These are phyloP conservation scores for Nicotiana knightiana DNA, from an alignment of 257 asterid genomes.

Conservation along the genomic window DNA sequence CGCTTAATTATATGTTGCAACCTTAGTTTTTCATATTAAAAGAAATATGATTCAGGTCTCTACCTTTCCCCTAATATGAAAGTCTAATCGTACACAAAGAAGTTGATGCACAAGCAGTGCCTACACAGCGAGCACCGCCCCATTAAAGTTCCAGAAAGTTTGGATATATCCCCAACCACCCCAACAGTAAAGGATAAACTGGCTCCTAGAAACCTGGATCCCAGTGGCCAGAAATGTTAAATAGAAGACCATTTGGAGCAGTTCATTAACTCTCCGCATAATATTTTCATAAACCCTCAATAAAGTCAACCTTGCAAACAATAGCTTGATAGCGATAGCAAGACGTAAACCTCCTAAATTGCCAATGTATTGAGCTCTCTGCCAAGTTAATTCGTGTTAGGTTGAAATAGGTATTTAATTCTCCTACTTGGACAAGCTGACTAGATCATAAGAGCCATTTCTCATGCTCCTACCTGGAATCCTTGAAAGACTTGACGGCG, in stretches of 20 bases:
- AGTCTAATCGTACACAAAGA: neutral
- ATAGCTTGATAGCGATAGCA: neutral
- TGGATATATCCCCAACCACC: neutral
- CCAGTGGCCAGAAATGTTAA: neutral
- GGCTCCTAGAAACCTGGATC: neutral
- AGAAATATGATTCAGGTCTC: neutral
- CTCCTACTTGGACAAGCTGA: neutral
- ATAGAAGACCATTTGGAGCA: neutral
- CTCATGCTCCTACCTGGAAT: slow-evolving; percentile 58
- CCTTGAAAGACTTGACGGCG: slow-evolving; percentile 79
- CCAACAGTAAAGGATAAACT: neutral
- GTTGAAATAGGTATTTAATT: neutral
- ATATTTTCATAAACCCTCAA: neutral
- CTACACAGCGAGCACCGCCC: neutral
- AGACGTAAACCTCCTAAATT: neutral
- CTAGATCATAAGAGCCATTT: neutral
- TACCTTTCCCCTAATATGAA: neutral
- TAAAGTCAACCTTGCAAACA: neutral
- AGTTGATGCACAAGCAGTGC: neutral
- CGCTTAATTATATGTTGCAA: neutral
- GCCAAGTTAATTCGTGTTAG: neutral
- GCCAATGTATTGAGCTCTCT: neutral
- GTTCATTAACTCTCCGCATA: neutral
- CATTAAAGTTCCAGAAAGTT: neutral
- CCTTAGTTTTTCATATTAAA: neutral